Evolutionary conservation across 352 stramenopile species (phyloP).

Genomic region (Pythium dissotocum): DNA sequence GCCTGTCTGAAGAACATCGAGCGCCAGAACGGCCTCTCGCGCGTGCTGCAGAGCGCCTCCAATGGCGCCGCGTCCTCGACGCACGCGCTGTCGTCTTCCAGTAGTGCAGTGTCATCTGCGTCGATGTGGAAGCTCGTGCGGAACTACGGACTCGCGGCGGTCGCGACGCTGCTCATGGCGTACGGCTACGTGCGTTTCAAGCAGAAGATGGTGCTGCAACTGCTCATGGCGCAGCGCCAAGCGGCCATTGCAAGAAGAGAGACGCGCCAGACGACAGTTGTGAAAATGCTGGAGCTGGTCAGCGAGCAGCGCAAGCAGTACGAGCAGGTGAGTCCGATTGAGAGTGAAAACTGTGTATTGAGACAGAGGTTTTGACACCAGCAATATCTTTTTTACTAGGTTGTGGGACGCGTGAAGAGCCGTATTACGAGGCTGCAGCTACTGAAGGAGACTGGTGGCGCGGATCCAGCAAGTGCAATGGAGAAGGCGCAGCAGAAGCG

Average conservation of each 20-base stretch:
- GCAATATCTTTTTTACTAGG: constrained; percentile 1
- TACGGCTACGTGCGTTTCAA: constrained; percentile 29
- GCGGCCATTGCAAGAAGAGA: constrained; percentile 4
- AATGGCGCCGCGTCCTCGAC: not conserved
- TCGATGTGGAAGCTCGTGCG: constrained; percentile 17
- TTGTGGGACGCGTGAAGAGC: constrained; percentile 19
- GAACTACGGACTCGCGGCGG: constrained; percentile 21
- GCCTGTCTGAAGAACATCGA: constrained; percentile 58
- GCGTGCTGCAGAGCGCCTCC: constrained; percentile 27
- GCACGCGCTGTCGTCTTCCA: not conserved
- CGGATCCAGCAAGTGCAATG: not conserved
- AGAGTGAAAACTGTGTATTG: not conserved
- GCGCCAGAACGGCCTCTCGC: constrained; percentile 54
- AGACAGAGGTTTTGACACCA: too few species aligned
- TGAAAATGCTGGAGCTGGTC: constrained; percentile 19
- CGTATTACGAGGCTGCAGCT: constrained; percentile 19
- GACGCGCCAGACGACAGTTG: constrained; percentile 8
- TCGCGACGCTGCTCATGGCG: constrained; percentile 27
- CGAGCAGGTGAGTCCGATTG: constrained; percentile 17
- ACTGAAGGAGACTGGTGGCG: constrained; percentile 7
- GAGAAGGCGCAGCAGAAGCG: constrained; percentile 15
- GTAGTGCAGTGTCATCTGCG: not conserved
- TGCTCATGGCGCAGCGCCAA: constrained; percentile 16
- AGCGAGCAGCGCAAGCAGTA: constrained; percentile 29
- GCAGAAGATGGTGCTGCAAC: constrained; percentile 22